A percentile compares a stretch with the other conserved stretches of the same genome.
Evolutionary conservation across 331 rosid genomes (phyloP).

Genomic region (Quercus lobata): DNA sequence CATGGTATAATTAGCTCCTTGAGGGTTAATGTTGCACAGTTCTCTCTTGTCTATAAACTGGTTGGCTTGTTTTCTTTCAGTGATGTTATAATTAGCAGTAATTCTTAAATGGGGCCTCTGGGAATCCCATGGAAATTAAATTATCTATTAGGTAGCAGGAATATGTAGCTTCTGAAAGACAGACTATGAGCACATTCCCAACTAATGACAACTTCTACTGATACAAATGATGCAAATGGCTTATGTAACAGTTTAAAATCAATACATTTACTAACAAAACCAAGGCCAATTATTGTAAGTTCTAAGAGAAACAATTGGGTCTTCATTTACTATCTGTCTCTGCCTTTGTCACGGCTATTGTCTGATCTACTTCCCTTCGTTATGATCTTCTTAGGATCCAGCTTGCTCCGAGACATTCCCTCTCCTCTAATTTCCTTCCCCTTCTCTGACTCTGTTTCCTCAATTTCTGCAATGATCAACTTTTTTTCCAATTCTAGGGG

Average conservation of each 20-base stretch:
- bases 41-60: no score
- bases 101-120: background rate
- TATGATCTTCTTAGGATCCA: conserved; percentile 53
- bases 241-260: background rate
- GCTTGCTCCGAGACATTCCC: conserved; percentile 35
- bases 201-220: background rate
- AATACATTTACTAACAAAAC: background rate
- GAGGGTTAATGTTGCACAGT: no score
- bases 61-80: no score
- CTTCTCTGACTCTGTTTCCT: conserved; percentile 38
- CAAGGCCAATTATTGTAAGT: background rate
- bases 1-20: no score
- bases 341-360: conserved; percentile 49
- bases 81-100: background rate
- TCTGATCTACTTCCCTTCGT: conserved; percentile 61
- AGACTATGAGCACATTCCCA: background rate
- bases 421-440: conserved; percentile 37
- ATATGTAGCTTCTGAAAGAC: background rate
- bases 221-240: background rate
- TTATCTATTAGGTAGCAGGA: background rate
- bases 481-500: conserved; percentile 41
- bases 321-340: conserved; percentile 32
- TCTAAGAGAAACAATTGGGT: background rate
- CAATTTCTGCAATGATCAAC: conserved; percentile 40
- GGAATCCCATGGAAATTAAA: background rate